Conservation (phyloP, 805 yeast species). For the Groenewaldozyma tartarivorans region DNA sequence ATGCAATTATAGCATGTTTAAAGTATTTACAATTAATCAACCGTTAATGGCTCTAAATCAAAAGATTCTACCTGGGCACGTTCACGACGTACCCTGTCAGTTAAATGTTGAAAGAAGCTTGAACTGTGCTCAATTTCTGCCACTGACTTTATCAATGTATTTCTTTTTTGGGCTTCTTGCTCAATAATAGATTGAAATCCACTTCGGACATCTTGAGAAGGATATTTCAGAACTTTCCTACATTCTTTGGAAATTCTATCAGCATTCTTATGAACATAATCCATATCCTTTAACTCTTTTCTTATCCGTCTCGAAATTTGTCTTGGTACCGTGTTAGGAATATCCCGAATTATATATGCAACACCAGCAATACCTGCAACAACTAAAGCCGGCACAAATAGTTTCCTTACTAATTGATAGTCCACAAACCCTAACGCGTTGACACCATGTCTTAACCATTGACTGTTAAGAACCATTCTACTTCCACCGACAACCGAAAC, state of each 20-base stretch:
- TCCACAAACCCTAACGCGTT: constrained; percentile 12
- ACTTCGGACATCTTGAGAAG: constrained; percentile 71
- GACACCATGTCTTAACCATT: constrained; percentile 15
- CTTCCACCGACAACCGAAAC: constrained; percentile 23
- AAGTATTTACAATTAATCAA: too few relatives aligned
- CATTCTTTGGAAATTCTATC: constrained; percentile 74
- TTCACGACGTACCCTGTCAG: constrained; percentile 37
- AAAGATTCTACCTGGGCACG: constrained; percentile 32
- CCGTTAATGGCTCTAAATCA: constrained; percentile 10
- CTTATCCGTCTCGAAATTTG: constrained; percentile 69
- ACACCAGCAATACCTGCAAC: constrained; percentile 44
- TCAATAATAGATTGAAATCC: constrained; percentile 61
- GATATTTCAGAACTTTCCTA: constrained; percentile 68
- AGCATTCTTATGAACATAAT: constrained; percentile 72
- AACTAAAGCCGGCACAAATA: constrained; percentile 46
- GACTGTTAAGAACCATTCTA: constrained; percentile 16
- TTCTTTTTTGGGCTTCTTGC: constrained; percentile 47
- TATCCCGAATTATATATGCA: constrained; percentile 62
- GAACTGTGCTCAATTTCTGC: constrained; percentile 47
- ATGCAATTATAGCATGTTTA: too few relatives aligned
- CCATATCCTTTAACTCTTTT: constrained; percentile 50
- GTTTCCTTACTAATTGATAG: constrained; percentile 23
- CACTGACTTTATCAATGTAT: constrained; percentile 42
- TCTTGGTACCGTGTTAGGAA: constrained; percentile 83
- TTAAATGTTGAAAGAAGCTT: constrained; percentile 44